These are phyloP conservation scores for Pythium dissotocum DNA, from an alignment of 352 stramenopile species.

Conservation along the genomic window DNA sequence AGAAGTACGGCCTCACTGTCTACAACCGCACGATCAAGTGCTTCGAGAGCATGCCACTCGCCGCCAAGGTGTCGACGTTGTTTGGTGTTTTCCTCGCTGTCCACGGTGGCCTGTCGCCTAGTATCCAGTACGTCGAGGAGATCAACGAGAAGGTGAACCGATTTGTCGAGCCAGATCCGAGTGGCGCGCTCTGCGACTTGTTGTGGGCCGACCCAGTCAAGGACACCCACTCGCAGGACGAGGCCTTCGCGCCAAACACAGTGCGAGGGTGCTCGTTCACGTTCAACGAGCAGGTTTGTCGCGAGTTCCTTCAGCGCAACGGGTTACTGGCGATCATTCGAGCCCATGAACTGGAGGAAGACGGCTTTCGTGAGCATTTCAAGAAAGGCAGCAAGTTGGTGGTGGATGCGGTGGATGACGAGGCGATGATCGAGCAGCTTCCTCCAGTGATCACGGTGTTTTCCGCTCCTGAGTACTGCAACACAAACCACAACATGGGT, in stretches of 20 bases:
- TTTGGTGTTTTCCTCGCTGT: slow-evolving; percentile 68
- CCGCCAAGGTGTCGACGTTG: slow-evolving; percentile 57
- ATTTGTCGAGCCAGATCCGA: slow-evolving; percentile 78
- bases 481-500: slow-evolving; percentile 81
- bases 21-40: slow-evolving; percentile 86
- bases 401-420: neutral
- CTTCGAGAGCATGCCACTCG: slow-evolving; percentile 81
- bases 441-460: slow-evolving; percentile 79
- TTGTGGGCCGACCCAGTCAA: slow-evolving; percentile 99
- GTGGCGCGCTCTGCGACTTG: slow-evolving; percentile 97
- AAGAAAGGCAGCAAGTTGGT: neutral
- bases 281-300: slow-evolving; percentile 70
- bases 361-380: slow-evolving; percentile 79
- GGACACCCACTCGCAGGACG: slow-evolving; percentile 38
- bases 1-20: slow-evolving; percentile 73
- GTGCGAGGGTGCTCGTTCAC: slow-evolving; percentile 80
- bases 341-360: slow-evolving; percentile 78
- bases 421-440: slow-evolving; percentile 20
- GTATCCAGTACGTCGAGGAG: slow-evolving; percentile 68
- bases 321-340: slow-evolving; percentile 70
- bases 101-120: slow-evolving; percentile 73
- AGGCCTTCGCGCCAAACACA: slow-evolving; percentile 55
- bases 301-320: slow-evolving; percentile 68
- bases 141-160: slow-evolving; percentile 76
- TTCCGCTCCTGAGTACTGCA: slow-evolving; percentile 84